Conservation (phyloP, 1,139 yeast species). For the Saccharomycopsis hybrid region DNA sequence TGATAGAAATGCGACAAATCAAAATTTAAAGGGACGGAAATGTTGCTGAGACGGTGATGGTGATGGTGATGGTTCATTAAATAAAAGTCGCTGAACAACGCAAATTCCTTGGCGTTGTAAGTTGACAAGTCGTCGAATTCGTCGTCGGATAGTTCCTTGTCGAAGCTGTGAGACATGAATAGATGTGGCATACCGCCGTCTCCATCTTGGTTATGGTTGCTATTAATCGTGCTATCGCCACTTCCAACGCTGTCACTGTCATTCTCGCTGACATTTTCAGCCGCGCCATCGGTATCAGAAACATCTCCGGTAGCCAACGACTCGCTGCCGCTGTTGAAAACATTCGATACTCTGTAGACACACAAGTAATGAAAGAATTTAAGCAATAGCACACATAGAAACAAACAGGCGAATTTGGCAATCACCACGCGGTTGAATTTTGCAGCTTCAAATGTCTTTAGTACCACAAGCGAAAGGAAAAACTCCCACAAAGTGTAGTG, state of each 20-base stretch:
- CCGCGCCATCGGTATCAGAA: neutral
- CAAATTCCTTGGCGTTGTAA: constrained; percentile 1
- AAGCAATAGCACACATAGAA: constrained; percentile 16
- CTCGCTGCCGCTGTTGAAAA: constrained; percentile 4
- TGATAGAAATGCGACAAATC: neutral
- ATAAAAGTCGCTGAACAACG: neutral
- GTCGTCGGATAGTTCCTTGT: too few species aligned
- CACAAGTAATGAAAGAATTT: constrained; percentile 20
- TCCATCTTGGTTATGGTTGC: too few species aligned
- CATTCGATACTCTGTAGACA: constrained; percentile 18
- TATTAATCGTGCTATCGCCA: neutral
- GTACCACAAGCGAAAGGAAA: constrained; percentile 12
- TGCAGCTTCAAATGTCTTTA: neutral
- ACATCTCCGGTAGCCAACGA: too few species aligned
- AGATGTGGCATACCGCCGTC: too few species aligned
- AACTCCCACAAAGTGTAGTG: constrained; percentile 20
- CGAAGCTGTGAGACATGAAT: too few species aligned
- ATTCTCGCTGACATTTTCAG: neutral
- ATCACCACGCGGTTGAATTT: constrained; percentile 2
- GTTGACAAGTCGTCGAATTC: constrained; percentile 18
- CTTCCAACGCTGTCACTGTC: neutral
- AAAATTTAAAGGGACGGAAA: too few species aligned
- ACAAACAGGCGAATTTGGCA: constrained; percentile 13
- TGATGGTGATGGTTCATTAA: neutral
- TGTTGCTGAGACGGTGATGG: neutral